Evolutionary conservation across 257 asterid species (phyloP), one percentile per base, ranked within the genome.

Genomic region (Petunia axillaris): DNA sequence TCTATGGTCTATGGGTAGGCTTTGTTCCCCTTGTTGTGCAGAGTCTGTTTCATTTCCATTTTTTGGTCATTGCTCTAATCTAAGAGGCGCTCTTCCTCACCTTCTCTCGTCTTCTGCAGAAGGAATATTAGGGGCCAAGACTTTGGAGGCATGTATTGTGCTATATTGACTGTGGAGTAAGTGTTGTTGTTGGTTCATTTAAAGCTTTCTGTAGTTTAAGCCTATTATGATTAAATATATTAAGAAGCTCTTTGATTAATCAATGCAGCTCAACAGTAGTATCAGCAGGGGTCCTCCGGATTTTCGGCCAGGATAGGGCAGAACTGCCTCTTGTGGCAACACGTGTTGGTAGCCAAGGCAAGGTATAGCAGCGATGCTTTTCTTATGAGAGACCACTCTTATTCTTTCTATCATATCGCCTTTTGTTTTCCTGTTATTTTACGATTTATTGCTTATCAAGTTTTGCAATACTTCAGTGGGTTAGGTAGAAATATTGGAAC

Each of bases 241-340:
- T 86, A 65, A 81, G 36, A 62, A 16, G 35, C 59, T 76, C 25
- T 78, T 87, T 44, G 70, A 48, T 39, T 76, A 60, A 82, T 84
- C 63, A 73, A 78, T 91, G 91, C 93, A 96, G 99, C 88, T 91
- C 99, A 64, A 85, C 92, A 75, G 97, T 96, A 84, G 94, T 91
- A 84, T 96, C 98, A 83, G 98, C 98, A 75, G 98, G 89, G 41
- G 92, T 94, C 89, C 87, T 96, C 77, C 90, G 99, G 79, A 85
- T 96, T 81, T 96, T 96, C 78, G 99, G 99, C 81, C 89, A 91
- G 88, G 97, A 94, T 78, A 81, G 89, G 37, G 99, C 99, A 44
- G 99, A 96, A 82, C 94, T 96, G 79, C 99, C 99, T 75, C 84
- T 94, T 86, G 99, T 91, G 81, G 99, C 99, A 73, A 96, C 98